Evolutionary conservation across 805 yeast species (phyloP), one percentile per base, ranked within the genome.

Genomic region (Limtongozyma cylindracea): DNA sequence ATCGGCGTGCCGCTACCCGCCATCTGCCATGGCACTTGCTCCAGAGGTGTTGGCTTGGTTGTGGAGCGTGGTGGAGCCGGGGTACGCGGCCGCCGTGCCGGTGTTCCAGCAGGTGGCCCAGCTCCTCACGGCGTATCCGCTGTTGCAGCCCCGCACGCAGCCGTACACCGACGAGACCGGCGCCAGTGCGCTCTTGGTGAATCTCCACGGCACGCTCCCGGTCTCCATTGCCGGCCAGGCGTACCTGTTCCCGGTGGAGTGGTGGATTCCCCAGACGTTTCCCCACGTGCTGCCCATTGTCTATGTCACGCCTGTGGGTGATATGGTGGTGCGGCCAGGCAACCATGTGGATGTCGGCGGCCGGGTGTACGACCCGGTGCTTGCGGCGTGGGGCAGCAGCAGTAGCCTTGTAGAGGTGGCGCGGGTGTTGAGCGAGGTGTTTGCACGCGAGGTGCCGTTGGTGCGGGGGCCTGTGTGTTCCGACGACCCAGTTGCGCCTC

Each of bases 281-380:
- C 25, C 33, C 12, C 32, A 33, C 17, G 49, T 44, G 3, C 54
- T 69, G 1, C 95, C 95, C 0, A 32, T 63, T 10, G 56, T 64
- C 1, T 72, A 52, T 34, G 60, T 80, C 8, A 51, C 56, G 11
- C 65, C 70, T 2, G 55, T 64, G n/a, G 47, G 45, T 17, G 49
- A 51, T 43, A 37, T 50, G 17, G 31, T 23, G 20, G 37, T 70
- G 10, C 49, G 49, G 19, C 71, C 80, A 0, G 69, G 71, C 13
- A 67, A 63, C 29, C 51, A 59, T 31, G 60, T 76, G 3, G 91
- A 74, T 39, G 42, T 61, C 10, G 72, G 56, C 39, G 94, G 94
- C 2, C 43, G 47, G 21, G 54, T 77, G 23, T 72, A 67, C 36
- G 68, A 71, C 31, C 84, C 88, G 1, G 56, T 53, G 24, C 39